Conservation (phyloP, 495 filamentous ascomycete species). For the Glonium stellatum region DNA sequence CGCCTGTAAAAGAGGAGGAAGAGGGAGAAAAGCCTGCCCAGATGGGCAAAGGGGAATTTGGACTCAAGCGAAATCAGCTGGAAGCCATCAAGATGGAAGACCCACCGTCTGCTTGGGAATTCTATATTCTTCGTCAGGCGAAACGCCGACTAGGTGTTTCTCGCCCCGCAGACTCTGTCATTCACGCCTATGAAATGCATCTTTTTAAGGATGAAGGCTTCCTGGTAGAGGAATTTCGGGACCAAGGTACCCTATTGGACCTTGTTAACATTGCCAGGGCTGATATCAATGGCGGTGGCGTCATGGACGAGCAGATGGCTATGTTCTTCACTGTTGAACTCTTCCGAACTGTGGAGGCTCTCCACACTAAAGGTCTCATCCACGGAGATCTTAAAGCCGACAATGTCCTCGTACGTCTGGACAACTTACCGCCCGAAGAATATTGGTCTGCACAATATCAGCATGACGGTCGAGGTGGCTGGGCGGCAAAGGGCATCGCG, state of each 20-base stretch:
- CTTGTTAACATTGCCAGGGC: constrained; percentile 78
- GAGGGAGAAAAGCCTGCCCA: constrained; percentile 31
- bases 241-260: constrained; percentile 87
- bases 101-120: constrained; percentile 87
- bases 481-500: constrained; percentile 69
- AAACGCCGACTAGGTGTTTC: constrained; percentile 63
- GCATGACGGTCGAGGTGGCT: constrained; percentile 65
- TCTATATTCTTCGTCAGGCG: constrained; percentile 84
- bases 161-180: constrained; percentile 65
- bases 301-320: constrained; percentile 77
- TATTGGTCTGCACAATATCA: constrained; percentile 54
- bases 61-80: constrained; percentile 46
- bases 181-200: constrained; percentile 79
- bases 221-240: constrained; percentile 77
- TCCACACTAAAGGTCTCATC: constrained; percentile 72
- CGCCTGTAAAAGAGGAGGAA: constrained; percentile 39
- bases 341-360: constrained; percentile 77
- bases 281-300: constrained; percentile 52
- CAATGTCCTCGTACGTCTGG: constrained; percentile 85
- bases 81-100: constrained; percentile 93
- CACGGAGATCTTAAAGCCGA: constrained; percentile 95
- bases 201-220: constrained; percentile 80
- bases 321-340: constrained; percentile 97
- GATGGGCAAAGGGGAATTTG: constrained; percentile 41
- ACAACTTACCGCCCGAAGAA: constrained; percentile 43